Percentiles rank a stretch among this genome's conserved stretches.
phyloP scores from a whole-genome alignment of 2,329 filamentous ascomycete genomes.

The Paecilomyces variotii region DNA sequence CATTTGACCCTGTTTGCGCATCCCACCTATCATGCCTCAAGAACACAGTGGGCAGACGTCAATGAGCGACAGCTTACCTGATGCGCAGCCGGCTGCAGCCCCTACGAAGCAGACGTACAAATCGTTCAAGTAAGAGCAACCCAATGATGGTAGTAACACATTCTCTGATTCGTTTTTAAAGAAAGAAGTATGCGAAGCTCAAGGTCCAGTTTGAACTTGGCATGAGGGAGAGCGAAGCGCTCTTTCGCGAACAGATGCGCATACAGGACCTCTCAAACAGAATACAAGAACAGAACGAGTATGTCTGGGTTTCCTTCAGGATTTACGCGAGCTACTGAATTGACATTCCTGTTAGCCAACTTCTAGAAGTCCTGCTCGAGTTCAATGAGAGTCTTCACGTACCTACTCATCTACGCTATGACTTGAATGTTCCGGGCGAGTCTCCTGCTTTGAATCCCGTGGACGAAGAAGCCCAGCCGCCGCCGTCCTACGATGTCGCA shows the following conservation, averaged over 20 bases:
- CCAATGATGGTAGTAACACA: background rate
- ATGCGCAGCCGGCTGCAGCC: constrained; percentile 19
- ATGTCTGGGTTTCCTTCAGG: constrained; percentile 27
- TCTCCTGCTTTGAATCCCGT: constrained; percentile 42
- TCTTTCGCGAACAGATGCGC: constrained; percentile 71
- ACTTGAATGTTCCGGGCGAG: constrained; percentile 47
- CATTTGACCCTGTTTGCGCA: background rate
- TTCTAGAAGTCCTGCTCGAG: constrained; percentile 82
- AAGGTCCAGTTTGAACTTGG: constrained; percentile 76
- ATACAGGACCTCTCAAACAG: constrained; percentile 73
- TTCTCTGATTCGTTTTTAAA: constrained; percentile 13
- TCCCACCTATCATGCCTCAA: constrained; percentile 21
- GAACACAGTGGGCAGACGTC: constrained; percentile 18
- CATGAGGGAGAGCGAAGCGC: constrained; percentile 57
- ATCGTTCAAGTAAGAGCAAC: constrained; percentile 52
- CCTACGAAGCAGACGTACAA: constrained; percentile 51
- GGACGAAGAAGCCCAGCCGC: constrained; percentile 30
- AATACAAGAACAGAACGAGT: constrained; percentile 90
- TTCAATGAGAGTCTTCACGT: constrained; percentile 80
- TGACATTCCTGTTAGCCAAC: constrained; percentile 51
- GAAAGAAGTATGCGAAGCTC: constrained; percentile 84
- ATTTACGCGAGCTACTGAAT: constrained; percentile 7
- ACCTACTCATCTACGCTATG: constrained; percentile 64
- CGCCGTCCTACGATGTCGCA: constrained; percentile 22
- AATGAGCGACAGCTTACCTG: constrained; percentile 22